phyloP scores from a whole-genome alignment of 345 rosid genomes.

The Gossypium thurberi region DNA sequence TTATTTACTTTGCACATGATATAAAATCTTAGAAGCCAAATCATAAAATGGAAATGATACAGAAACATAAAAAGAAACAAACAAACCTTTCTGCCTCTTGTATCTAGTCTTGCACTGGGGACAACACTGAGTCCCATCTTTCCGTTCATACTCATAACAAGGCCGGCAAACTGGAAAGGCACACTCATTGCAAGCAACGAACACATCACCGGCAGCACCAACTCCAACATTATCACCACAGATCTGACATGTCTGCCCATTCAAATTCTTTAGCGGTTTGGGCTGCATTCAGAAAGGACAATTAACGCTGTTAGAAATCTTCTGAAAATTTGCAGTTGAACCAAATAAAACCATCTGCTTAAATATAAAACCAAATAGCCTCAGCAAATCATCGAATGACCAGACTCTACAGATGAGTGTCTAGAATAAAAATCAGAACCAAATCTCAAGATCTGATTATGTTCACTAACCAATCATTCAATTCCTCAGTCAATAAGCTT shows the following conservation, averaged over 20 bases:
- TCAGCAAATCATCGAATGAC: not conserved
- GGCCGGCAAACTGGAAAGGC: constrained; percentile 98
- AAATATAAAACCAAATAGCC: not conserved
- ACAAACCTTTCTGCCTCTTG: constrained; percentile 80
- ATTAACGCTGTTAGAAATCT: constrained; percentile 13
- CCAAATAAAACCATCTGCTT: not conserved
- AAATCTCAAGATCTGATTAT: not conserved
- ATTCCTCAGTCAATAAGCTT: not conserved
- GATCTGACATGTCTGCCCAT: constrained; percentile 85
- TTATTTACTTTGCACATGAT: not conserved
- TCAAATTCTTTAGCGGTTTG: constrained; percentile 67
- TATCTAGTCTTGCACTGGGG: constrained; percentile 99
- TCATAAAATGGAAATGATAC: not conserved
- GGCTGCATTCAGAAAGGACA: constrained; percentile 46
- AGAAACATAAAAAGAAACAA: not conserved
- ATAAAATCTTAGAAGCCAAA: not conserved
- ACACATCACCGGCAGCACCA: constrained; percentile 58
- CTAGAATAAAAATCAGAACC: not conserved
- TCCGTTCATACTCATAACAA: constrained; percentile 97
- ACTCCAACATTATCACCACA: constrained; percentile 87
- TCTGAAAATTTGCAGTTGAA: not conserved
- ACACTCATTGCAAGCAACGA: constrained; percentile 98
- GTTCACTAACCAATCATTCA: not conserved
- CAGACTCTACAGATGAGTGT: too few relatives aligned
- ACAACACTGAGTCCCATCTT: constrained; percentile 96